Evolutionary conservation across 2,329 filamentous ascomycete species (phyloP).

Genomic region (Penicillium sp.): DNA sequence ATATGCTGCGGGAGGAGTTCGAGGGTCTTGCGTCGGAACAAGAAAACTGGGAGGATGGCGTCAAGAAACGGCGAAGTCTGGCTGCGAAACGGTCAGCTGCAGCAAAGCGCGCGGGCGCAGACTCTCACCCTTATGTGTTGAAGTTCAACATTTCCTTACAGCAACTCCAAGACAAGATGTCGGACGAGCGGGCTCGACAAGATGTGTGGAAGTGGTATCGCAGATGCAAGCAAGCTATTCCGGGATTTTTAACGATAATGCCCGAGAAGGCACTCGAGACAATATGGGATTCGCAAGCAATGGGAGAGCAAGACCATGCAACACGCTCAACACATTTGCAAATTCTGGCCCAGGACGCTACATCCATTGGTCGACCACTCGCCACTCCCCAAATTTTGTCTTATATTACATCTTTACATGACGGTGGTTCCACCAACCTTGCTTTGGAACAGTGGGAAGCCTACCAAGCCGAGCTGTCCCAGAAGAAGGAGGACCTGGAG

Average conservation of each 20-base stretch:
- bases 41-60: slow-evolving; percentile 34
- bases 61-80: slow-evolving; percentile 19
- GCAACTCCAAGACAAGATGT: slow-evolving; percentile 27
- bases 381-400: slow-evolving; percentile 58
- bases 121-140: slow-evolving; percentile 39
- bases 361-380: slow-evolving; percentile 54
- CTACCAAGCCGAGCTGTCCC: slow-evolving; percentile 52
- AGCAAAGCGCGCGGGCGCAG: slow-evolving; percentile 33
- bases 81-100: slow-evolving; percentile 28
- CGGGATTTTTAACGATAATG: slow-evolving; percentile 53
- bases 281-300: slow-evolving; percentile 59
- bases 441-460: slow-evolving; percentile 64
- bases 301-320: slow-evolving; percentile 44
- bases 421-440: slow-evolving; percentile 57
- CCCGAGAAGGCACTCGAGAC: slow-evolving; percentile 59
- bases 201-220: slow-evolving; percentile 51
- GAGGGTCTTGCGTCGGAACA: slow-evolving; percentile 37
- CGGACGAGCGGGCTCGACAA: slow-evolving; percentile 31
- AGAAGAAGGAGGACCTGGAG: slow-evolving; percentile 37
- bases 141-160: slow-evolving; percentile 41
- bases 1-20: slow-evolving; percentile 39
- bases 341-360: slow-evolving; percentile 63
- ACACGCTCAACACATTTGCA: slow-evolving; percentile 59
- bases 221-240: slow-evolving; percentile 47
- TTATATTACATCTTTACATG: slow-evolving; percentile 65